Percentiles rank a stretch among this genome's conserved stretches.
Evolutionary conservation across 345 rosid genomes (phyloP).

Genomic region (Salix caprea): DNA sequence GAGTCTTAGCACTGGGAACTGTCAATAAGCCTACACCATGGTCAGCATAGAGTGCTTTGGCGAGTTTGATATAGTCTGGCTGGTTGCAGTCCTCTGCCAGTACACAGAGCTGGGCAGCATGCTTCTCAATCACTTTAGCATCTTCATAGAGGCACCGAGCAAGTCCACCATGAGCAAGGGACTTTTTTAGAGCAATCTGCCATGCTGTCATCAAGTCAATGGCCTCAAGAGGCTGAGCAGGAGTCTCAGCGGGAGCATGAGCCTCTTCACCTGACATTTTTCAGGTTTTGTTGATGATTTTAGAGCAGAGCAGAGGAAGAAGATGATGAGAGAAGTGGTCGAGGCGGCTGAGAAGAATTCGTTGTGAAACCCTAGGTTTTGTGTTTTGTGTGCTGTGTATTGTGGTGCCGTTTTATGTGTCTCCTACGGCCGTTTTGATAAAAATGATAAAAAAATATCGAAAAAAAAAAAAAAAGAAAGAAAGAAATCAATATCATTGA

Average conservation of each 20-base stretch:
- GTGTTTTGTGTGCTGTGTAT: too few relatives aligned
- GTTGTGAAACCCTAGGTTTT: too few relatives aligned
- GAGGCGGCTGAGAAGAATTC: too few relatives aligned
- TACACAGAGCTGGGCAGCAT: conserved; percentile 61
- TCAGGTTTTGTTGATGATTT: not conserved
- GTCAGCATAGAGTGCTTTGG: conserved; percentile 73
- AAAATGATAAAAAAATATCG: too few relatives aligned
- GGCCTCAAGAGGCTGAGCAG: conserved; percentile 10
- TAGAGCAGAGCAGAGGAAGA: not conserved
- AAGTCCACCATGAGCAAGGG: conserved; percentile 42
- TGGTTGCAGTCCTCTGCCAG: conserved; percentile 85
- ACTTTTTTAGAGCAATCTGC: conserved; percentile 21
- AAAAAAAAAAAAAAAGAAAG: too few relatives aligned
- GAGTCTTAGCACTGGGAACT: conserved; percentile 79
- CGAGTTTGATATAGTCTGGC: conserved; percentile 72
- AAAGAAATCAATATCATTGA: too few relatives aligned
- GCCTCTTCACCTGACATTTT: conserved; percentile 9
- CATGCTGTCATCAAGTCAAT: conserved; percentile 27
- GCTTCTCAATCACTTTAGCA: conserved; percentile 77
- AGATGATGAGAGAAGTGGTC: too few relatives aligned
- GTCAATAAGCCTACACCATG: conserved; percentile 59
- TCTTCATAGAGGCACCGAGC: conserved; percentile 69
- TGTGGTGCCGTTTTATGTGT: too few relatives aligned
- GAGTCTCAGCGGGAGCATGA: not conserved
- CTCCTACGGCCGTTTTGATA: too few relatives aligned